A percentile compares a stretch with the other conserved stretches of the same genome.
These are phyloP conservation scores for Thymus quinquecostatus DNA, from an alignment of 257 asterid genomes.

Conservation along the genomic window DNA sequence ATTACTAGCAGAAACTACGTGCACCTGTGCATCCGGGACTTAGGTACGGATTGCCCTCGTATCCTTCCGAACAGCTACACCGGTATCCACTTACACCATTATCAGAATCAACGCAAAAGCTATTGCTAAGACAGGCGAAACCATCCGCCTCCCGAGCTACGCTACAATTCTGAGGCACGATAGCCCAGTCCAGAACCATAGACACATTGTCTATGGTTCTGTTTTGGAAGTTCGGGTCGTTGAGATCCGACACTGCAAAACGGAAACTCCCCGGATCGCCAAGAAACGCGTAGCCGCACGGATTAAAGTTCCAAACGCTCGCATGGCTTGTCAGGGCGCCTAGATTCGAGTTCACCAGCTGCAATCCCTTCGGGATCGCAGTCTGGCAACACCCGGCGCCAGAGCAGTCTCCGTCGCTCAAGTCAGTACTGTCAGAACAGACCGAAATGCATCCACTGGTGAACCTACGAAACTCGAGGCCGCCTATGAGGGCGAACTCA, in stretches of 20 bases:
- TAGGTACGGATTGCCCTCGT: constrained; percentile 60
- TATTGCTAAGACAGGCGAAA: constrained; percentile 44
- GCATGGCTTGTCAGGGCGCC: not conserved
- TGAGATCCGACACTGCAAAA: constrained; percentile 37
- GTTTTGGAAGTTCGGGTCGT: constrained; percentile 33
- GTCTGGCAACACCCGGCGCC: constrained; percentile 67
- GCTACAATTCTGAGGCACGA: constrained; percentile 45
- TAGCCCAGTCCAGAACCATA: constrained; percentile 60
- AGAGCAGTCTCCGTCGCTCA: constrained; percentile 48
- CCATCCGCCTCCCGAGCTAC: constrained; percentile 32
- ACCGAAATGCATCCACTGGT: constrained; percentile 40
- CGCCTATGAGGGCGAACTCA: constrained; percentile 30
- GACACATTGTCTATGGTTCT: constrained; percentile 42
- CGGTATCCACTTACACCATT: constrained; percentile 52
- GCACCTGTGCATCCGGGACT: constrained; percentile 52
- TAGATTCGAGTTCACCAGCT: constrained; percentile 24
- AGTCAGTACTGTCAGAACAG: constrained; percentile 33
- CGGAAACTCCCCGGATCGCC: constrained; percentile 42
- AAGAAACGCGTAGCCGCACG: constrained; percentile 55
- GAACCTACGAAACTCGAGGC: not conserved
- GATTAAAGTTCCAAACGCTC: constrained; percentile 34
- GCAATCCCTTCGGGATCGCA: constrained; percentile 53
- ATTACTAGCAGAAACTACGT: not conserved
- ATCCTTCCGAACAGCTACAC: constrained; percentile 53
- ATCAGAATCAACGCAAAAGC: constrained; percentile 49